Percentiles rank a stretch among this genome's conserved stretches.
phyloP scores from a whole-genome alignment of 2,329 filamentous ascomycete species.

The Claviceps paspali region DNA sequence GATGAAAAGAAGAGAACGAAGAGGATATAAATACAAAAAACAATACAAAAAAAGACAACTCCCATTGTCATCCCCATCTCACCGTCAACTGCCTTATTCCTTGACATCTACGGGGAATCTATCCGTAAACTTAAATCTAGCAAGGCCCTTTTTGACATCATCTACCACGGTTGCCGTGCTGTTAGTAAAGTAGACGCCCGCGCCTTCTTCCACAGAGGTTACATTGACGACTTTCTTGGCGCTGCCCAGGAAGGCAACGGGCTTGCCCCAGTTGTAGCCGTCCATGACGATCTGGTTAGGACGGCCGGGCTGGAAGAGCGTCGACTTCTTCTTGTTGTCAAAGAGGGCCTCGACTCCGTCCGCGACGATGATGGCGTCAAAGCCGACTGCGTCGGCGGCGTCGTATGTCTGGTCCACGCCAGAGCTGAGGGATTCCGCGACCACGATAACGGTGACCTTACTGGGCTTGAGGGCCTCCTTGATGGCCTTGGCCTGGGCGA shows the following conservation, averaged over 20 bases:
- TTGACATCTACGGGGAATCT: slow-evolving; percentile 42
- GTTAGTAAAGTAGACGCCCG: slow-evolving; percentile 25
- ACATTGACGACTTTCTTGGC: slow-evolving; percentile 21
- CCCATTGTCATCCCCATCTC: too few relatives aligned
- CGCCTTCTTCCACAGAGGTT: slow-evolving; percentile 27
- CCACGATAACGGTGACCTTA: slow-evolving; percentile 41
- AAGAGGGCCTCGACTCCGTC: slow-evolving; percentile 40
- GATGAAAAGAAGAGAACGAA: too few relatives aligned
- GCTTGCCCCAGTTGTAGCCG: slow-evolving; percentile 55
- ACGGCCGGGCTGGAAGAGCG: slow-evolving; percentile 47
- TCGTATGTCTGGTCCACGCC: slow-evolving; percentile 51
- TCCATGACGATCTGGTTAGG: slow-evolving; percentile 48
- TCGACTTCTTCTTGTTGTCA: slow-evolving; percentile 22
- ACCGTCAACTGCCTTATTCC: too few relatives aligned
- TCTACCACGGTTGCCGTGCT: slow-evolving; percentile 24
- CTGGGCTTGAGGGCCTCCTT: slow-evolving; percentile 29
- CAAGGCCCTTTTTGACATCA: slow-evolving; percentile 41
- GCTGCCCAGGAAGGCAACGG: slow-evolving; percentile 43
- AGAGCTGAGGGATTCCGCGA: slow-evolving; percentile 40
- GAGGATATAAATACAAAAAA: too few relatives aligned
- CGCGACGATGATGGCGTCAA: slow-evolving; percentile 47
- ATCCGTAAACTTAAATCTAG: slow-evolving; percentile 49
- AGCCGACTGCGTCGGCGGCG: slow-evolving; percentile 43
- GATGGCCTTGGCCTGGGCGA: slow-evolving; percentile 34
- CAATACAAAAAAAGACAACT: not conserved